These are phyloP conservation scores for Clarireedia sp. DNA, from an alignment of 2,329 filamentous ascomycete species.

Conservation along the genomic window DNA sequence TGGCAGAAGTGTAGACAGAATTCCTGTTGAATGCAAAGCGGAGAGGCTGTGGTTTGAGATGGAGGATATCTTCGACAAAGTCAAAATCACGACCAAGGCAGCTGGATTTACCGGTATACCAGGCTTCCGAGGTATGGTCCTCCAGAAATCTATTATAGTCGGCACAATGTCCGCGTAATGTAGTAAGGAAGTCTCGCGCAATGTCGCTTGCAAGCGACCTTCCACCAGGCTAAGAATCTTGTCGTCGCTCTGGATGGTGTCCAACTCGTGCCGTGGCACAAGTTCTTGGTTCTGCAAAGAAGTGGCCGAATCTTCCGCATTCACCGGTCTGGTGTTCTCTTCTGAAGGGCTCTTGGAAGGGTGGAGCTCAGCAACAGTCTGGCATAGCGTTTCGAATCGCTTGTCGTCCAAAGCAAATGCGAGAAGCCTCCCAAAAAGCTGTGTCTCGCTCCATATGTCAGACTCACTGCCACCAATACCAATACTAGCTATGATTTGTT, in stretches of 20 bases:
- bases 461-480: slow-evolving; percentile 57
- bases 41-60: slow-evolving; percentile 65
- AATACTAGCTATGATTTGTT: slow-evolving; percentile 63
- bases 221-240: slow-evolving; percentile 23
- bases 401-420: slow-evolving; percentile 76
- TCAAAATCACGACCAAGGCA: slow-evolving; percentile 53
- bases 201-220: slow-evolving; percentile 38
- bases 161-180: slow-evolving; percentile 56
- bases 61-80: slow-evolving; percentile 38
- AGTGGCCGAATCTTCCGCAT: neutral
- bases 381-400: slow-evolving; percentile 61
- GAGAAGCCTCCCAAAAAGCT: slow-evolving; percentile 76
- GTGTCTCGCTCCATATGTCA: slow-evolving; percentile 59
- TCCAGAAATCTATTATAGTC: slow-evolving; percentile 56
- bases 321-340: neutral
- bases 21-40: slow-evolving; percentile 63
- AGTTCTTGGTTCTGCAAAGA: neutral
- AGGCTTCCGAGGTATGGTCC: slow-evolving; percentile 45
- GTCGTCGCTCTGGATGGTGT: slow-evolving; percentile 16
- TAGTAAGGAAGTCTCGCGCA: slow-evolving; percentile 45
- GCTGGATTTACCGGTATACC: slow-evolving; percentile 40
- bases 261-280: neutral
- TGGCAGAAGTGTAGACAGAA: slow-evolving; percentile 58
- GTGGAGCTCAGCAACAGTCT: slow-evolving; percentile 34
- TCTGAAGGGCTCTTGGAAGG: slow-evolving; percentile 12